Percentiles rank a stretch among this genome's conserved stretches.
Conservation (phyloP, 352 stramenopile genomes). For the Pythium brachiatum region DNA sequence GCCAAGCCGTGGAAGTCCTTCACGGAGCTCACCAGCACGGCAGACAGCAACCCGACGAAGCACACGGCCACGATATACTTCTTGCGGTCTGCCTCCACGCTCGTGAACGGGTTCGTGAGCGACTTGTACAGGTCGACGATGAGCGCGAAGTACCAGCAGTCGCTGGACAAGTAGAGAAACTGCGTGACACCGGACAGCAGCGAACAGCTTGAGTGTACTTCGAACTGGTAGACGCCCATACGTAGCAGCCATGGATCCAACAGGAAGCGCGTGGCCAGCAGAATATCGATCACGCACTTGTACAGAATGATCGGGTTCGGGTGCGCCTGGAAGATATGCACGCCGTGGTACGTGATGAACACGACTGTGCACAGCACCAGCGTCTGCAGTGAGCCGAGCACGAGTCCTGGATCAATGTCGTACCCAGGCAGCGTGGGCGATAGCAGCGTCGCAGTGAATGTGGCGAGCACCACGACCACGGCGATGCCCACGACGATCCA, state of each 20-base stretch:
- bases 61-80: slow-evolving; percentile 70
- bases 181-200: slow-evolving; percentile 73
- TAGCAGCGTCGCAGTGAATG: slow-evolving; percentile 35
- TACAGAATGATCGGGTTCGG: slow-evolving; percentile 85
- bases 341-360: slow-evolving; percentile 75
- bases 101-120: slow-evolving; percentile 86
- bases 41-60: slow-evolving; percentile 34
- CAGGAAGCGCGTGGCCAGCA: slow-evolving; percentile 67
- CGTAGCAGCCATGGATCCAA: slow-evolving; percentile 61
- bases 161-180: slow-evolving; percentile 74
- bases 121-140: slow-evolving; percentile 74
- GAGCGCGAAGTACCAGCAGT: slow-evolving; percentile 82
- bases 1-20: slow-evolving; percentile 44
- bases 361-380: slow-evolving; percentile 68
- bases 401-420: slow-evolving; percentile 58
- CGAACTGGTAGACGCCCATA: slow-evolving; percentile 40
- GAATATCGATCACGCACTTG: slow-evolving; percentile 76
- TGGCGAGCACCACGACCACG: slow-evolving; percentile 42
- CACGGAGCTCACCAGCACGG: slow-evolving; percentile 32
- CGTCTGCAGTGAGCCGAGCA: slow-evolving; percentile 75
- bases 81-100: slow-evolving; percentile 57
- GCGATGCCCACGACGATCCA: slow-evolving; percentile 41
- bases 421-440: slow-evolving; percentile 82
- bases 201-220: slow-evolving; percentile 35
- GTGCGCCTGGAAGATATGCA: slow-evolving; percentile 73